A percentile compares a stretch with the other conserved stretches of the same genome.
Conservation (phyloP, 208 protist species). For the Wallacemonas collosoma region DNA sequence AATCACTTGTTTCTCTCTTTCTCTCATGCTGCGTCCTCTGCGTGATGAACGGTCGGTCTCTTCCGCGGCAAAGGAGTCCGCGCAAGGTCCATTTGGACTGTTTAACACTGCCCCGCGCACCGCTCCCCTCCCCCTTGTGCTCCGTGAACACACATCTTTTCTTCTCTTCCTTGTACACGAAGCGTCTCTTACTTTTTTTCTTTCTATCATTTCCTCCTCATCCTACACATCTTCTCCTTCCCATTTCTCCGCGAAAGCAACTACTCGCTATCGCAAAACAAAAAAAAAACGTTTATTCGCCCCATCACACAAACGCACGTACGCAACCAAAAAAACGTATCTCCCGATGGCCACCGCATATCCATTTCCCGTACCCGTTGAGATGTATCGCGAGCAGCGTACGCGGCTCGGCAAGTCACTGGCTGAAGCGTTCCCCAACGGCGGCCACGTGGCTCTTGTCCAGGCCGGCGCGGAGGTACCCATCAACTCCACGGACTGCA, state of each 20-base stretch:
- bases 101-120: too few relatives aligned
- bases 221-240: background rate
- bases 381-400: constrained; percentile 90
- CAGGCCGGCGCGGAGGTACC: constrained; percentile 81
- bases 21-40: too few relatives aligned
- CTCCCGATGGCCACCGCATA: constrained; percentile 42
- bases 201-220: background rate
- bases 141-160: too few relatives aligned
- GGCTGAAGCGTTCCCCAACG: constrained; percentile 34
- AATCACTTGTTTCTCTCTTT: too few relatives aligned
- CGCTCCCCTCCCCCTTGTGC: too few relatives aligned
- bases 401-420: constrained; percentile 62
- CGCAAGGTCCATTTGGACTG: too few relatives aligned
- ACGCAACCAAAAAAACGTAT: background rate
- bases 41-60: too few relatives aligned
- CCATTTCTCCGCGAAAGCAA: constrained; percentile 1
- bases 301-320: background rate
- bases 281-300: background rate
- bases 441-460: constrained; percentile 74
- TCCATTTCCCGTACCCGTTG: constrained; percentile 62
- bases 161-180: too few relatives aligned
- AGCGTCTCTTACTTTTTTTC: background rate
- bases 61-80: too few relatives aligned
- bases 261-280: background rate
- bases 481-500: constrained; percentile 89